Conservation (phyloP, 352 stramenopile species). For the Phytophthora citrophthora region DNA sequence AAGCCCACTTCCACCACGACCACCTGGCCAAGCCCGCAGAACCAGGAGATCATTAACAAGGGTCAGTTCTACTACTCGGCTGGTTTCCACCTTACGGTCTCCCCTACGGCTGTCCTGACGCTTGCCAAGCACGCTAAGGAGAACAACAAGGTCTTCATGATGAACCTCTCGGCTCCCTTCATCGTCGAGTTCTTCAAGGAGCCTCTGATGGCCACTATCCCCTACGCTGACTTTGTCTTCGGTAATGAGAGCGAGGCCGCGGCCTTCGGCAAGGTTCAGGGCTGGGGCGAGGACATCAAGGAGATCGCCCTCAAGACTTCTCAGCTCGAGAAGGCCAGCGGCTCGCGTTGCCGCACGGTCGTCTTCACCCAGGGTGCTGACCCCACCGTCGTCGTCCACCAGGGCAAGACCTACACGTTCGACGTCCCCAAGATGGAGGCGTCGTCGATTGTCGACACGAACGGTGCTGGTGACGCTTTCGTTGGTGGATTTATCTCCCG, state of each 20-base stretch:
- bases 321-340: conserved; percentile 94
- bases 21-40: conserved; percentile 86
- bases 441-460: conserved; percentile 98
- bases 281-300: conserved; percentile 89
- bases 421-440: conserved; percentile 89
- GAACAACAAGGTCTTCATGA: conserved; percentile 95
- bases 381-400: conserved; percentile 95
- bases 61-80: conserved; percentile 97
- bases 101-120: conserved; percentile 92
- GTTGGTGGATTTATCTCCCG: conserved; percentile 98
- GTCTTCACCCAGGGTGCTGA: conserved; percentile 98
- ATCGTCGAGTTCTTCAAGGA: conserved; percentile 99
- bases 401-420: conserved; percentile 94
- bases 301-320: conserved; percentile 94
- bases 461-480: conserved; percentile 99
- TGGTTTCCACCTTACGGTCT: conserved; percentile 99
- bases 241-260: conserved; percentile 98
- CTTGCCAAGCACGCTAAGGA: conserved; percentile 93
- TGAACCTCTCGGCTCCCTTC: conserved; percentile 99
- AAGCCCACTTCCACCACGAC: conserved; percentile 98
- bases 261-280: conserved; percentile 92
- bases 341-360: conserved; percentile 92
- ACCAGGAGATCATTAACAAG: conserved; percentile 94
- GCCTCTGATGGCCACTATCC: conserved; percentile 92
- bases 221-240: conserved; percentile 98